Base-by-base conservation (phyloP, 2,329 filamentous ascomycete genomes). In the Teratosphaeria nubilosa region DNA sequence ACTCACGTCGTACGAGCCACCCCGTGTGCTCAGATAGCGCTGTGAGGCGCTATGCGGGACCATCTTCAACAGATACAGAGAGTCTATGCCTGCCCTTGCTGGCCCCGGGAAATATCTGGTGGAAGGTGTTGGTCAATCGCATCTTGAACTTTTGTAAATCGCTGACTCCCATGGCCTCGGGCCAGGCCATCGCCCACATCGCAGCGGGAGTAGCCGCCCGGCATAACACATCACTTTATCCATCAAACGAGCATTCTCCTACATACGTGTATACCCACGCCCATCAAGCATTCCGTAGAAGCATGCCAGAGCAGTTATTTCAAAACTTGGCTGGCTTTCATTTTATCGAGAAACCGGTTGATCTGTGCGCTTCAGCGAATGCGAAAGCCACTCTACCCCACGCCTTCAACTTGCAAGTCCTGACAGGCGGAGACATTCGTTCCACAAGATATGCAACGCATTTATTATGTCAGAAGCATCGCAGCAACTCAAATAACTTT, bases 11-110 rank as follows among this genome's bases (percentile, higher is more conserved):
- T 84, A 85, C 27, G 80, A 83, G 60, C 82, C 83, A 64, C 83
- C 83, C 63, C 83, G 75, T 22, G 82, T 86, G 67, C 82, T 85
- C 58, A 86, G 74, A 68, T 86, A 86, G 65, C 77, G 77, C 66
- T 85, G 83, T 13, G 82, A 84, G 59, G 78, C 70, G 56, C 78
- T 80, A 62, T 78, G 76, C 16, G 60, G 54, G 4, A 55, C 52
- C 60, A 62, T 62, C 14, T 20, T 53, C 9, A 16, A 24, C 41
- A 3, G 41, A 48, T 11, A 10, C n/a, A 11, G 5, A 13, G 6
- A 11, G 9, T 53, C 7, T 25, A 27, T 51, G 48, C 20, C 48
- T 30, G 48, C 11, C 30, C 16, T 30, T 22, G 22, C 11, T 27
- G 30, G 51, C 4, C 14, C 24, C 7, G 30, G 27, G 51, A n/a